Evolutionary conservation across 1,139 yeast species (phyloP), one percentile per base, ranked within the genome.

Genomic region (Hyphopichia burtonii): DNA sequence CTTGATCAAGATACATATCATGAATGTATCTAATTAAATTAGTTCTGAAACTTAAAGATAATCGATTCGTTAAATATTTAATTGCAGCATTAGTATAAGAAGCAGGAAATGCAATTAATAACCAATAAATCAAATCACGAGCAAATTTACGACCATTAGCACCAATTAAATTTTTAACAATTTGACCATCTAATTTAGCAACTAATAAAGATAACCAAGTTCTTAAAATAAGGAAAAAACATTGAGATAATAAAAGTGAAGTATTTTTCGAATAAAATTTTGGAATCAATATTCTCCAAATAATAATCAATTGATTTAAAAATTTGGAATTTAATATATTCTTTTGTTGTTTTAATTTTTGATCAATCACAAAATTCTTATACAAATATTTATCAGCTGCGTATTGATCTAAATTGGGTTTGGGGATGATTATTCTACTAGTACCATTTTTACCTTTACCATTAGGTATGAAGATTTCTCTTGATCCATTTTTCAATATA

Each of bases 51-150:
- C 87, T 88, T 48, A 89, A 74, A 14, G 96, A 82, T 45, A 91
- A 69, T 53, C 89, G 77, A 54, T 84, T 78, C 44, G 91, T 89
- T 54, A 91, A 68, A 57, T 80, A 88, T 57, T 86, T 87, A 58
- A 91, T 91, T 46, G 94, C 91, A 38, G 96, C 86, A 63, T 91
- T 91, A 18, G 96, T 87, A 60, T 89, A 91, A 2, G 95, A 84
- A 1, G 97, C 96, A 1, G 97, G 98, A 50, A 90, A 82, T 1
- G 97, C 97, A 58, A 91, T 82, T 48, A 87, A 67, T 46, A 91
- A 76, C 97, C 97, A 91, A 61, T 86, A 86, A 11, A 81, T 76
- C 61, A 91, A 71, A 57, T 91, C 96, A 49, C 88, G 72, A 35
- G 83, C 60, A 54, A 91, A 90, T 46, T 84, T 84, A 50, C 71